These are phyloP conservation scores for Solanum microdontum DNA, from an alignment of 257 asterid genomes.

Conservation along the genomic window DNA sequence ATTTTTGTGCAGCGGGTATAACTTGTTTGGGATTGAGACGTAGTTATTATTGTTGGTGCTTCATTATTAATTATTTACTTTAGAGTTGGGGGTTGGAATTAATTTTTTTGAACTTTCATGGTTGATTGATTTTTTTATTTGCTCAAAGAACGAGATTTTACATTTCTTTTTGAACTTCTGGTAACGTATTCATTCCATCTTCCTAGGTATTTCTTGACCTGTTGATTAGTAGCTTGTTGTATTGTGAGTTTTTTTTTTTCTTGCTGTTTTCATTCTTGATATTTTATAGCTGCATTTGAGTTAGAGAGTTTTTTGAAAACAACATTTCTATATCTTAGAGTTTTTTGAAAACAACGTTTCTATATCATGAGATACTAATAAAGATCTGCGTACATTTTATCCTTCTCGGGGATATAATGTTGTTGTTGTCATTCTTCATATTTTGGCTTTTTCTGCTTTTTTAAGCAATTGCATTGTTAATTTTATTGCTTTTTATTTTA, in stretches of 20 bases:
- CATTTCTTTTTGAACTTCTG: background rate
- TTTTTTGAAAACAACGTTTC: too few relatives aligned
- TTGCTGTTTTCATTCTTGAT: background rate
- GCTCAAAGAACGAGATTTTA: background rate
- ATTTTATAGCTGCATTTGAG: background rate
- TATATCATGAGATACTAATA: too few relatives aligned
- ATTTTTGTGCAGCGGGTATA: background rate
- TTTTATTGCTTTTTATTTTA: background rate
- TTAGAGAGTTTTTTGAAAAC: background rate
- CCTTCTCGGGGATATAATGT: rapidly evolving
- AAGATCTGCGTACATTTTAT: too few relatives aligned
- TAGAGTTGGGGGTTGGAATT: background rate
- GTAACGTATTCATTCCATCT: background rate
- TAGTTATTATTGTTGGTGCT: background rate
- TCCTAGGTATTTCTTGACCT: background rate
- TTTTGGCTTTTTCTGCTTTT: background rate
- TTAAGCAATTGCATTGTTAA: background rate
- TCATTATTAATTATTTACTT: background rate
- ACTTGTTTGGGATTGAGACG: background rate
- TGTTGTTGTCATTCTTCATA: background rate
- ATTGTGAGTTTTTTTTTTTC: background rate
- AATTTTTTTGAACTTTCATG: background rate
- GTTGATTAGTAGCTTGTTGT: background rate
- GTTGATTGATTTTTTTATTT: background rate
- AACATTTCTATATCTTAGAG: too few relatives aligned